phyloP scores from a whole-genome alignment of 2,329 filamentous ascomycete species.

The Polychaeton citri region DNA sequence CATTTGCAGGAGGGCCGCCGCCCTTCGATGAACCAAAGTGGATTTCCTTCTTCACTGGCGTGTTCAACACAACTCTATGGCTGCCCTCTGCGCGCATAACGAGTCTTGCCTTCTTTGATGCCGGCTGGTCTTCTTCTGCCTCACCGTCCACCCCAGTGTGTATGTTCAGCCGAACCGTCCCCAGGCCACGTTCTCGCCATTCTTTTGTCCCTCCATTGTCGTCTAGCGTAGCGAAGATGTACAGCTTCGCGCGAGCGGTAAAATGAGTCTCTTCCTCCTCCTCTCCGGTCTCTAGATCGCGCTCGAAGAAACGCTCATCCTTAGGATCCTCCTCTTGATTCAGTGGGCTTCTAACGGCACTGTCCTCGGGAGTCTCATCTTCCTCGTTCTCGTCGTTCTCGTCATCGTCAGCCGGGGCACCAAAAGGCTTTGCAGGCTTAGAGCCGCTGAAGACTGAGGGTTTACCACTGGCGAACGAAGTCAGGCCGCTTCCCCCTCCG shows the following conservation, averaged over 20 bases:
- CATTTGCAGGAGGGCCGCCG: slow-evolving; percentile 50
- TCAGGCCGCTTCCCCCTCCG: slow-evolving; percentile 32
- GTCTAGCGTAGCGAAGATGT: slow-evolving; percentile 49
- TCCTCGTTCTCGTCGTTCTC: slow-evolving; percentile 44
- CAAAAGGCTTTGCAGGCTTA: slow-evolving; percentile 57
- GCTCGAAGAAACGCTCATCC: slow-evolving; percentile 40
- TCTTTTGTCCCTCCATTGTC: slow-evolving; percentile 31
- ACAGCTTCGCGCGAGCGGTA: slow-evolving; percentile 70
- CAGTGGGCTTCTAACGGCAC: slow-evolving; percentile 29
- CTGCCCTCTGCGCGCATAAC: slow-evolving; percentile 88
- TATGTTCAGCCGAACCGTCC: slow-evolving; percentile 74
- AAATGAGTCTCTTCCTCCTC: slow-evolving; percentile 66
- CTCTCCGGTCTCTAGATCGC: slow-evolving; percentile 78
- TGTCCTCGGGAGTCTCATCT: slow-evolving; percentile 30
- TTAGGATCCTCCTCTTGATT: slow-evolving; percentile 49
- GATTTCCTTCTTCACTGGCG: slow-evolving; percentile 64
- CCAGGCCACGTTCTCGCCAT: slow-evolving; percentile 84
- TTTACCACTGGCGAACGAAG: slow-evolving; percentile 49
- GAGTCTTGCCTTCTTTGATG: slow-evolving; percentile 47
- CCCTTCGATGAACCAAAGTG: slow-evolving; percentile 55
- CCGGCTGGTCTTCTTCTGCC: slow-evolving; percentile 35
- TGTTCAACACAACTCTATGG: slow-evolving; percentile 76
- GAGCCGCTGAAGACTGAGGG: slow-evolving; percentile 30
- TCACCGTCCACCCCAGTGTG: slow-evolving; percentile 44
- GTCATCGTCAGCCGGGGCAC: slow-evolving; percentile 55